phyloP scores from a whole-genome alignment of 2,329 filamentous ascomycete species.

The Aspergillus thermomutatus region DNA sequence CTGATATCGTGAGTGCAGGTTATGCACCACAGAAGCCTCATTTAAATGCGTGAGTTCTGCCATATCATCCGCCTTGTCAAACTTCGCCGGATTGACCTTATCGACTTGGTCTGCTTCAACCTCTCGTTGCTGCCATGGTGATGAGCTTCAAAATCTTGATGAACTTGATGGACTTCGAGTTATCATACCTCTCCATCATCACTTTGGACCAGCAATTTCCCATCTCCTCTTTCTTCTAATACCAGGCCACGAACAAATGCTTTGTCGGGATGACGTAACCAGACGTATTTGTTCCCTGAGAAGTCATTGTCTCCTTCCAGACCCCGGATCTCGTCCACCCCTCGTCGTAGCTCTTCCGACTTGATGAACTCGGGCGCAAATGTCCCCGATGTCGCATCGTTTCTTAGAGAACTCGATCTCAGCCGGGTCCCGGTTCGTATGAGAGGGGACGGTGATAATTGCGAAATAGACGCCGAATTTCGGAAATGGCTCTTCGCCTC shows the following conservation, averaged over 20 bases:
- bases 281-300: constrained; percentile 96
- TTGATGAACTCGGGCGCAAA: constrained; percentile 98
- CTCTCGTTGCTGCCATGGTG: constrained; percentile 67
- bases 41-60: constrained; percentile 97
- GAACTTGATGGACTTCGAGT: not conserved
- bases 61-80: constrained; percentile 99
- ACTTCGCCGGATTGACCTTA: constrained; percentile 98
- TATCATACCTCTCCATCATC: constrained; percentile 79
- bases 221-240: constrained; percentile 70
- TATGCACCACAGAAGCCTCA: constrained; percentile 96
- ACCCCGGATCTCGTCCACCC: constrained; percentile 57
- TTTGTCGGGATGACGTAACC: constrained; percentile 80
- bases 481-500: constrained; percentile 58
- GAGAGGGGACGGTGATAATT: constrained; percentile 48
- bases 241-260: constrained; percentile 94
- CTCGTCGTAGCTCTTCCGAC: constrained; percentile 68
- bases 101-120: constrained; percentile 84
- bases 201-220: constrained; percentile 78
- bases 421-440: constrained; percentile 39
- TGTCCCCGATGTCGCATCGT: constrained; percentile 66
- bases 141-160: constrained; percentile 18
- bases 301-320: constrained; percentile 99
- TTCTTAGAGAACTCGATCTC: constrained; percentile 63
- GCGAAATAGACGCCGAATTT: constrained; percentile 63
- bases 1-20: constrained; percentile 91